A percentile compares a stretch with the other conserved stretches of the same genome.
Conservation (phyloP, 371 early-diverging fungal genomes). For the Syncephalis fuscata region DNA sequence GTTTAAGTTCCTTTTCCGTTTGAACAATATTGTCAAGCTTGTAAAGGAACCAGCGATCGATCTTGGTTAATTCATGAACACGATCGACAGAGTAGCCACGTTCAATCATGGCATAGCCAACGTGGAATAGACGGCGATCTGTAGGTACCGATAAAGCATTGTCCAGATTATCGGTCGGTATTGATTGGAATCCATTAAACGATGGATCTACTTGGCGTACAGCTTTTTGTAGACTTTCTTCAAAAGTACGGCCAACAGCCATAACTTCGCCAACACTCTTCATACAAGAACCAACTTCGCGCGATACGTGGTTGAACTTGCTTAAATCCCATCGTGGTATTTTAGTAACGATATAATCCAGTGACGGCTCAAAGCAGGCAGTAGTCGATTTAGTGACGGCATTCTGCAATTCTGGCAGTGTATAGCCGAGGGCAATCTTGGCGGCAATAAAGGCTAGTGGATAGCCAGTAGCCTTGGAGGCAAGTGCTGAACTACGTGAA, state of each 20-base stretch:
- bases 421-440: constrained; percentile 74
- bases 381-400: constrained; percentile 80
- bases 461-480: constrained; percentile 91
- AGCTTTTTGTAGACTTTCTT: constrained; percentile 86
- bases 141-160: constrained; percentile 57
- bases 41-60: constrained; percentile 91
- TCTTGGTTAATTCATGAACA: constrained; percentile 74
- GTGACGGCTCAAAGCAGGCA: constrained; percentile 89
- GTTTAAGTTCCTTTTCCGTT: constrained; percentile 32
- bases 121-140: constrained; percentile 78
- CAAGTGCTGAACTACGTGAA: constrained; percentile 68
- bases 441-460: constrained; percentile 92
- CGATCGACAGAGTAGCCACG: constrained; percentile 64
- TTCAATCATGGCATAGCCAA: constrained; percentile 77
- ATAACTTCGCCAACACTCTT: constrained; percentile 95
- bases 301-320: constrained; percentile 78
- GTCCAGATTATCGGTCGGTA: constrained; percentile 43
- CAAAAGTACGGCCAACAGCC: constrained; percentile 92
- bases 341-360: constrained; percentile 88
- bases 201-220: constrained; percentile 56
- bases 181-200: constrained; percentile 45
- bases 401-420: constrained; percentile 74
- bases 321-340: constrained; percentile 92
- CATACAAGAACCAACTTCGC: constrained; percentile 72
- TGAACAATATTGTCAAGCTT: constrained; percentile 74